These are phyloP conservation scores for Nemania sp. DNA, from an alignment of 2,329 filamentous ascomycete species.

Conservation along the genomic window DNA sequence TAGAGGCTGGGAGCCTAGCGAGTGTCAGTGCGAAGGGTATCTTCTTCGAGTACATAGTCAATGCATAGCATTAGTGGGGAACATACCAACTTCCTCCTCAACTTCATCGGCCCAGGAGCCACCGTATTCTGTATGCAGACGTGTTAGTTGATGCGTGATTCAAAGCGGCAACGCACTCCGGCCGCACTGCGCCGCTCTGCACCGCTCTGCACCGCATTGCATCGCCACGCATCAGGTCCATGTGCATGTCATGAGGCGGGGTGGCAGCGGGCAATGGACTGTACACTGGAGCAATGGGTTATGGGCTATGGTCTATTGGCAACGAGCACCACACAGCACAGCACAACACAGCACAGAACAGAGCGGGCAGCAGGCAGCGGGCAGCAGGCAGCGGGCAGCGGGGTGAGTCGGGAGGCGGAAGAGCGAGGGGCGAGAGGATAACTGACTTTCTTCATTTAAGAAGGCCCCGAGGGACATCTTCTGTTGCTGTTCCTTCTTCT, in stretches of 20 bases:
- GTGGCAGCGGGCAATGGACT: no score
- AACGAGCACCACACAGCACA: no score
- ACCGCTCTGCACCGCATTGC: no score
- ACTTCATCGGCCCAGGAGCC: constrained; percentile 99
- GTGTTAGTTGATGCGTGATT: constrained; percentile 36
- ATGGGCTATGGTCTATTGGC: no score
- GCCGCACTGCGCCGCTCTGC: no score
- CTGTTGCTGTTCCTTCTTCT: constrained; percentile 85
- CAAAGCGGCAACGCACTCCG: constrained; percentile 8
- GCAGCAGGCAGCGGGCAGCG: no score
- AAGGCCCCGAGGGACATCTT: constrained; percentile 98
- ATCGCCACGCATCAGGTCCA: no score
- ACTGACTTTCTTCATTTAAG: constrained; percentile 86
- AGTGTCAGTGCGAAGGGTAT: constrained; percentile 24
- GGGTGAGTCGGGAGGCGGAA: neutral
- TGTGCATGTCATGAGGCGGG: no score
- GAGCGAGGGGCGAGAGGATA: constrained; percentile 29
- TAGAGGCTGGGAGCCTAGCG: constrained; percentile 59
- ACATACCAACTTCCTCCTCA: constrained; percentile 82
- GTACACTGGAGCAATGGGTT: no score
- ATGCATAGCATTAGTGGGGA: constrained; percentile 10
- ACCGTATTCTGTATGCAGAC: constrained; percentile 49
- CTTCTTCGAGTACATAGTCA: constrained; percentile 19
- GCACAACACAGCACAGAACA: no score
- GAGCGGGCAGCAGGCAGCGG: no score